phyloP scores from a whole-genome alignment of 2,329 filamentous ascomycete genomes.

The Fusarium sp. region DNA sequence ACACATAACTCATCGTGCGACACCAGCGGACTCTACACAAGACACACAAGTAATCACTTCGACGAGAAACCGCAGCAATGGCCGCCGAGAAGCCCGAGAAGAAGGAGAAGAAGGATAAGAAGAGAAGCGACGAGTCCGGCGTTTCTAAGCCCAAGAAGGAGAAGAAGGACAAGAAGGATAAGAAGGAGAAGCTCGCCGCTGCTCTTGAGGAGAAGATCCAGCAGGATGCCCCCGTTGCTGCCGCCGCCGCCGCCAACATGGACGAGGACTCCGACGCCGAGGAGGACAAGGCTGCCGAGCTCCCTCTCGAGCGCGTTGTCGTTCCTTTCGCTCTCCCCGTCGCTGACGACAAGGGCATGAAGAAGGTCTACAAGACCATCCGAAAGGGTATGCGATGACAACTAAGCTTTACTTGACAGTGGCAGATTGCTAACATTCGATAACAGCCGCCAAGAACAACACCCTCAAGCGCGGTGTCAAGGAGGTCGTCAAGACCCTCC shows the following conservation, averaged over 20 bases:
- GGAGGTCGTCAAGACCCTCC: slow-evolving; percentile 97
- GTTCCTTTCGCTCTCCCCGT: slow-evolving; percentile 88
- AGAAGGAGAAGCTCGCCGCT: slow-evolving; percentile 79
- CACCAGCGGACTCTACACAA: slow-evolving; percentile 11
- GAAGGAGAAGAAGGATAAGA: slow-evolving; percentile 72
- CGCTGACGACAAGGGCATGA: slow-evolving; percentile 80
- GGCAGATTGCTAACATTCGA: slow-evolving; percentile 32
- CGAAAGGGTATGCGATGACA: slow-evolving; percentile 63
- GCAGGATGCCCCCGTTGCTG: slow-evolving; percentile 63
- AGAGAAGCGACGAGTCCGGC: slow-evolving; percentile 67
- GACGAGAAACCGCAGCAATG: slow-evolving; percentile 54
- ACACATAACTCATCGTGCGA: slow-evolving; percentile 20
- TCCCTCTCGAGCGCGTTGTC: slow-evolving; percentile 68
- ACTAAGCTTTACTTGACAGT: background rate
- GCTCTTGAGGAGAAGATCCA: slow-evolving; percentile 76
- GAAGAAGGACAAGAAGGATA: slow-evolving; percentile 76
- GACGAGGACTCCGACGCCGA: slow-evolving; percentile 62
- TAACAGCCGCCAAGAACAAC: slow-evolving; percentile 90
- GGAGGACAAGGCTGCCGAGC: slow-evolving; percentile 60
- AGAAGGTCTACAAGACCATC: slow-evolving; percentile 71
- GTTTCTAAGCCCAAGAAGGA: slow-evolving; percentile 70
- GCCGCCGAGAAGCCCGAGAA: slow-evolving; percentile 64
- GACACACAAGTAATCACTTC: slow-evolving; percentile 29
- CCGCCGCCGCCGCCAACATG: slow-evolving; percentile 58
- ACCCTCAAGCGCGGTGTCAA: slow-evolving; percentile 98